These are phyloP conservation scores for Candida corydali DNA, from an alignment of 805 yeast genomes.

Conservation along the genomic window DNA sequence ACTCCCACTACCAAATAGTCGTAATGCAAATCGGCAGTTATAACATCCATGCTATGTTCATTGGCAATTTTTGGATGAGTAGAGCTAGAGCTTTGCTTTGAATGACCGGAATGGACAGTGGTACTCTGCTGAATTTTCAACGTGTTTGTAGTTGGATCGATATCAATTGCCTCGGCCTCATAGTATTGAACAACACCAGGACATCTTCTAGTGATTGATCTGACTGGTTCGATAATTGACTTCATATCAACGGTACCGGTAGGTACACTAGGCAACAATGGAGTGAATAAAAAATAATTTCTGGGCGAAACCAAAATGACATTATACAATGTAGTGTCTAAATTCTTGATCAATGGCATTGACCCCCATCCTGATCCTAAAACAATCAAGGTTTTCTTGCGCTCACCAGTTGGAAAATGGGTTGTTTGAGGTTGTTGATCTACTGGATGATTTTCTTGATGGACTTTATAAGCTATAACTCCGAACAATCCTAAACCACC, in stretches of 20 bases:
- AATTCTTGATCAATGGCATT: slow-evolving; percentile 72
- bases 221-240: slow-evolving; percentile 91
- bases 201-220: slow-evolving; percentile 75
- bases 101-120: slow-evolving; percentile 52
- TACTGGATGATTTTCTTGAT: slow-evolving; percentile 58
- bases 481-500: slow-evolving; percentile 57
- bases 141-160: slow-evolving; percentile 67
- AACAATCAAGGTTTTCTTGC: slow-evolving; percentile 69
- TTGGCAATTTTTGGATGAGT: slow-evolving; percentile 34
- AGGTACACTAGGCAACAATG: slow-evolving; percentile 91
- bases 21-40: slow-evolving; percentile 49
- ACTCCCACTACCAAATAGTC: slow-evolving; percentile 90
- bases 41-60: slow-evolving; percentile 39
- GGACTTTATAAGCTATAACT: slow-evolving; percentile 47
- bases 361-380: slow-evolving; percentile 96
- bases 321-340: slow-evolving; percentile 84
- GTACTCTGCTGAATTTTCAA: slow-evolving; percentile 61
- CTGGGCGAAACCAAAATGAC: slow-evolving; percentile 90
- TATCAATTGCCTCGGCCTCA: slow-evolving; percentile 85
- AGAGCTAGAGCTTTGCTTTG: slow-evolving; percentile 45
- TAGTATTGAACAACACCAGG: slow-evolving; percentile 75
- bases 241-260: slow-evolving; percentile 88
- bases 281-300: slow-evolving; percentile 93
- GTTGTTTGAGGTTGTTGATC: slow-evolving; percentile 58
- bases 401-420: slow-evolving; percentile 50